Evolutionary conservation across 225 moss, liverwort and hornwort species (phyloP).

Genomic region (Physcomitrellopsis africana): DNA sequence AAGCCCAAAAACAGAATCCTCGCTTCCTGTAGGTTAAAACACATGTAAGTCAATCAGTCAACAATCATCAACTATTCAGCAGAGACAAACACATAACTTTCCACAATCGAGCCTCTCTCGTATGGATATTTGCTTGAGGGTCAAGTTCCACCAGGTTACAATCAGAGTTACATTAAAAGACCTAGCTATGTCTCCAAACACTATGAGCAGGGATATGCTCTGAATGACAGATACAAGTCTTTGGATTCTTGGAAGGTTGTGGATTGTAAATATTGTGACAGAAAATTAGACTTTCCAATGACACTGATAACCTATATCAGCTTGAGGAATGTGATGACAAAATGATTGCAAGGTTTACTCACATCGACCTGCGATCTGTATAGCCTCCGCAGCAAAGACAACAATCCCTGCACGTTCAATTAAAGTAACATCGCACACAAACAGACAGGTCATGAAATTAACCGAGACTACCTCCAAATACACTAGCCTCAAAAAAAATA

Average conservation of each 20-base stretch:
- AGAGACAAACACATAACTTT: neutral
- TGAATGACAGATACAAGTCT: neutral
- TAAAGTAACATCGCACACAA: neutral
- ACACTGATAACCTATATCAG: neutral
- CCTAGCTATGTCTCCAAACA: neutral
- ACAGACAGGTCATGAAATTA: neutral
- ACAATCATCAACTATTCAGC: neutral
- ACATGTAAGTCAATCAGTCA: neutral
- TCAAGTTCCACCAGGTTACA: neutral
- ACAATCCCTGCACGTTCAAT: conserved; percentile 38
- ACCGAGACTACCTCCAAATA: neutral
- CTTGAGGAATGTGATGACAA: neutral
- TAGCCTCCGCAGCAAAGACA: conserved; percentile 41
- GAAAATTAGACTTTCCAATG: no score
- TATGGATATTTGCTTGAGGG: neutral
- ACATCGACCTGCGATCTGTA: conserved; percentile 38
- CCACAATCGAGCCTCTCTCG: neutral
- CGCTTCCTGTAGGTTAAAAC: conserved; percentile 32
- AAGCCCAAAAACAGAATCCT: conserved; percentile 52
- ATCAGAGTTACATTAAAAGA: neutral
- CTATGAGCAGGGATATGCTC: neutral
- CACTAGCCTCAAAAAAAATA: neutral
- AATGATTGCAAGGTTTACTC: conserved; percentile 5
- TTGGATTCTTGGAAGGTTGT: neutral
- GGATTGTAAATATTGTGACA: neutral